These are phyloP conservation scores for Aspergillus nanangensis DNA, from an alignment of 495 filamentous ascomycete genomes.

Conservation along the genomic window DNA sequence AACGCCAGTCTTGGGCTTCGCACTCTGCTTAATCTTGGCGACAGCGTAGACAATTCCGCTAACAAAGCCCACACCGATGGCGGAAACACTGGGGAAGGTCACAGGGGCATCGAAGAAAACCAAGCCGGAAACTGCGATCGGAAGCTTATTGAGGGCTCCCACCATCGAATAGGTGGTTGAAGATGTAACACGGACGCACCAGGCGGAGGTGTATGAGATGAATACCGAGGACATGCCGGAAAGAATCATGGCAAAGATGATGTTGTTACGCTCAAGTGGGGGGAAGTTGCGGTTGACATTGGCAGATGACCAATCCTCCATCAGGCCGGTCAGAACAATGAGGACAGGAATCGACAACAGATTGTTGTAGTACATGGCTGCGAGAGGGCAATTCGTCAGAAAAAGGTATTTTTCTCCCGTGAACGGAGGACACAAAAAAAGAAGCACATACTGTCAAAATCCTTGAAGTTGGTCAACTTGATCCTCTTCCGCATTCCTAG, in stretches of 20 bases:
- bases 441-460: conserved; percentile 85
- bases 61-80: conserved; percentile 84
- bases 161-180: conserved; percentile 99
- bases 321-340: conserved; percentile 70
- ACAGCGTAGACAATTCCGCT: conserved; percentile 90
- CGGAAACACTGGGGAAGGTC: conserved; percentile 86
- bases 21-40: conserved; percentile 81
- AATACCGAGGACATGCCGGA: conserved; percentile 92
- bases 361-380: conserved; percentile 99
- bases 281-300: conserved; percentile 93
- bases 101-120: conserved; percentile 94
- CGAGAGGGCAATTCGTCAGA: conserved; percentile 23
- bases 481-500: conserved; percentile 97
- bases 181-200: conserved; percentile 95
- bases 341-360: conserved; percentile 94
- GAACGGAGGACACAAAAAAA: neutral
- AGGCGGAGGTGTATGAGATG: conserved; percentile 97
- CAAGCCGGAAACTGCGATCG: conserved; percentile 84
- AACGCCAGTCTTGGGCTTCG: conserved; percentile 54
- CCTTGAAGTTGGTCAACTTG: conserved; percentile 99
- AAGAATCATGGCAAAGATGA: conserved; percentile 85
- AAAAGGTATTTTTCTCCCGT: neutral
- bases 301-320: conserved; percentile 85
- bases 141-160: conserved; percentile 95
- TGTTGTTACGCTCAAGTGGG: conserved; percentile 61